Evolutionary conservation across 2,329 filamentous ascomycete genomes (phyloP), one percentile per base, ranked within the genome.

Genomic region (Phaeoacremonium minimum): DNA sequence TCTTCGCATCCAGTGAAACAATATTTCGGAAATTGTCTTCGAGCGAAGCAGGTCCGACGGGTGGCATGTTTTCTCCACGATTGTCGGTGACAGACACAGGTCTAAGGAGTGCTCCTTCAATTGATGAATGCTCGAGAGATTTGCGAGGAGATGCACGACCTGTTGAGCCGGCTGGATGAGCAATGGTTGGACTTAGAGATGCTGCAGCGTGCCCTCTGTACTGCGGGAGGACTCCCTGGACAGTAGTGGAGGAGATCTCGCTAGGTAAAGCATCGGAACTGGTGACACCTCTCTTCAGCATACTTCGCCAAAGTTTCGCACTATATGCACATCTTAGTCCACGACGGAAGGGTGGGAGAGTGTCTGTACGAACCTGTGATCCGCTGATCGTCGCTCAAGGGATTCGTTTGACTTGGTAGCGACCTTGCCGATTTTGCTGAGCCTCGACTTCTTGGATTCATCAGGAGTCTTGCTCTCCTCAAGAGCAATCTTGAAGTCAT

Each of bases 171-270:
- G 22, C n/a, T 9, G 22, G 9, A 26, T 33, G 14, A 7, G 17
- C 48, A 12, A 53, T 20, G 5, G 50, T 46, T 2, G 53, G 52
- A 26, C 46, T 51, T 15, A 57, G 39, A 16, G 53, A 55, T 17
- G 72, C 71, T 8, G 71, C 68, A 15, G 73, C 73, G 47, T 75
- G 60, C 14, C 73, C 72, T 8, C 61, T 53, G 38, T 73, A 76
- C 19, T 74, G 69, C 13, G 73, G 74, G 31, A 78, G 54, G 30
- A 71, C 64, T n/a, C 72, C 74, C 18, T 68, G 71, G 7, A 68
- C 73, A 11, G 71, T 77, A 30, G 67, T 70, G 4, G 73, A 69
- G 4, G 72, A 73, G 32, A 78, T 56, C 8, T 71, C 60, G 33
- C 72, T 67, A 40, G 52, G 51, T 18, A 53, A 36, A 6, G 42